Evolutionary conservation across 495 filamentous ascomycete genomes (phyloP), one percentile per base, ranked within the genome.

Genomic region (Entonaema liquescens): DNA sequence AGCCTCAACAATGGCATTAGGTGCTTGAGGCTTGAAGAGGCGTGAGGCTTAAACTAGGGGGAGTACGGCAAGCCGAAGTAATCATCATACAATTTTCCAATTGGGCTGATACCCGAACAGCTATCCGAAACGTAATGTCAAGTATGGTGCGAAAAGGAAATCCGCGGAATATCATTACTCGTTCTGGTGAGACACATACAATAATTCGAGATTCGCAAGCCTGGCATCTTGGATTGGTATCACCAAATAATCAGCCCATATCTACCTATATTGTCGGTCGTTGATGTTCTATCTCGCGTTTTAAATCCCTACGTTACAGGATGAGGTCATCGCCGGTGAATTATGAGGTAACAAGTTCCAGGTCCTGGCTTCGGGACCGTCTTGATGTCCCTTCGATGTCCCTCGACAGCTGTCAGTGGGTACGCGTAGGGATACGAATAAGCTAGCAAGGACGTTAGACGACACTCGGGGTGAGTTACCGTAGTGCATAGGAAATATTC

Each of bases 181-280:
- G 23, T 53, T 62, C 0, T 33, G 56, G 60, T 70, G 55, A 70
- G 60, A 70, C 66, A 69, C 11, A n/a, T n/a, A 17, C 42, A 69
- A 69, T 69, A 64, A 23, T 49, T 61, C 42, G 7, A 49, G 8
- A 17, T 38, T 15, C 36, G 36, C 26, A 8, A 28, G 13, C 11
- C 56, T 44, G 21, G 25, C 12, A 26, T 42, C 12, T 23, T 28
- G 6, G 15, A 21, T 52, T 36, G 7, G 28, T 28, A 42, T 49
- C 4, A 28, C 40, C 44, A 62, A 62, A 33, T 52, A 58, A 50
- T 59, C 44, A 58, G 25, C 26, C 28, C 25, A 47, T 11, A 35
- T 58, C 28, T 57, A 33, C 38, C 5, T 57, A 28, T 57, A 47
- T 35, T 49, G 26, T 19, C 33, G 4, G 4, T 52, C 1, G 23